phyloP scores from a whole-genome alignment of 2,329 filamentous ascomycete species.

The Arthrobotrys musiformis region DNA sequence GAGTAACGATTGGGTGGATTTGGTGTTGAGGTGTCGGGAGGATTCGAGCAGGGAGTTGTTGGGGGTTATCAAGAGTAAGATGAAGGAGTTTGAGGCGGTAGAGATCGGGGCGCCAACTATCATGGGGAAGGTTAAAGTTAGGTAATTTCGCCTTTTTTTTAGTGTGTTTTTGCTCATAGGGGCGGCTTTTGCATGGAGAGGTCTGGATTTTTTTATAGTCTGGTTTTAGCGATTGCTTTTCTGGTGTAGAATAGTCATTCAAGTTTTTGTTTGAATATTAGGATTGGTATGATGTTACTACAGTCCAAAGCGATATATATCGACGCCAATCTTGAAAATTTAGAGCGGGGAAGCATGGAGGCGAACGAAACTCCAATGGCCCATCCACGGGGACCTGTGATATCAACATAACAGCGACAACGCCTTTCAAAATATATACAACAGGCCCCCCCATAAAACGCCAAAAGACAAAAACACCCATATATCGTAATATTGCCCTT shows the following conservation, averaged over 20 bases:
- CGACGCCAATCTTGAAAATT: background rate
- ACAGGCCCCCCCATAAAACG: background rate
- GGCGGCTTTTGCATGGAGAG: background rate
- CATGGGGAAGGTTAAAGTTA: slow-evolving; percentile 81
- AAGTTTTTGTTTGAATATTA: background rate
- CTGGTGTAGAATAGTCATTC: background rate
- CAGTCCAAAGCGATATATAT: background rate
- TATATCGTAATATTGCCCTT: background rate
- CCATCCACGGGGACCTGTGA: background rate
- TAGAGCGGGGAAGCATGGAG: too few species aligned
- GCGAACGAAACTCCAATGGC: background rate
- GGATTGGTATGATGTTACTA: background rate
- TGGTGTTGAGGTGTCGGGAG: slow-evolving; percentile 83
- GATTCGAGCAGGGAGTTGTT: slow-evolving; percentile 94
- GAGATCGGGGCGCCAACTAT: slow-evolving; percentile 83
- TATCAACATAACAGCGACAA: background rate
- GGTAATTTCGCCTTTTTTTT: slow-evolving; percentile 65
- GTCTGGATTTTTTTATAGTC: background rate
- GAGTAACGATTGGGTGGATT: slow-evolving; percentile 94
- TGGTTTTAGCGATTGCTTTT: slow-evolving; percentile 6
- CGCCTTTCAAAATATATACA: background rate
- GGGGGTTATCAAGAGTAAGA: slow-evolving; percentile 84
- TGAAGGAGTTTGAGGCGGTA: slow-evolving; percentile 84
- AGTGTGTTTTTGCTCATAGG: background rate
- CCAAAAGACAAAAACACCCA: background rate